phyloP scores from a whole-genome alignment of 441 rosid species.

The Gossypium aridum region DNA sequence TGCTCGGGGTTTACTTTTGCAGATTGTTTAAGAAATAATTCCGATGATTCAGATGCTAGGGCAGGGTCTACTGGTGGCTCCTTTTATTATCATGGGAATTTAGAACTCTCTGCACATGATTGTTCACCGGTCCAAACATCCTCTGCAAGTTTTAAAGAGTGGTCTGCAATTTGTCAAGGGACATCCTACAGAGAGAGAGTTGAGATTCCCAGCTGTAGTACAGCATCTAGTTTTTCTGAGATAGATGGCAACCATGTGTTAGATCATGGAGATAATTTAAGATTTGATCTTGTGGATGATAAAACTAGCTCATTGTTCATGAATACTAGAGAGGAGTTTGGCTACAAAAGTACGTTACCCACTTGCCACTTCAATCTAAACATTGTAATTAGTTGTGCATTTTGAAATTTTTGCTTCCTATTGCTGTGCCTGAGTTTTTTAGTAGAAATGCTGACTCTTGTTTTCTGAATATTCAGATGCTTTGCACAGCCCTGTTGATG shows the following conservation, averaged over 20 bases:
- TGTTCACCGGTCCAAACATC: constrained; percentile 29
- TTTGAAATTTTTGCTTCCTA: neutral
- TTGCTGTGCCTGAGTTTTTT: neutral
- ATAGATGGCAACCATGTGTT: constrained; percentile 26
- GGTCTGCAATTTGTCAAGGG: constrained; percentile 25
- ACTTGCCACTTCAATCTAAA: neutral
- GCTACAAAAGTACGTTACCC: constrained; percentile 29
- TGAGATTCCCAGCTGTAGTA: constrained; percentile 40
- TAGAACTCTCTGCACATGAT: constrained; percentile 23
- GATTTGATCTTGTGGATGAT: constrained; percentile 15
- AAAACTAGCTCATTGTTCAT: constrained; percentile 24
- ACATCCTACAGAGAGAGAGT: constrained; percentile 25
- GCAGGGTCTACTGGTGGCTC: constrained; percentile 20
- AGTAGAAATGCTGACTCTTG: constrained; percentile 17
- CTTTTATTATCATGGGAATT: constrained; percentile 23
- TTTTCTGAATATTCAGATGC: constrained; percentile 35
- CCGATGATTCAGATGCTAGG: constrained; percentile 23
- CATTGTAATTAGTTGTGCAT: constrained; percentile 9
- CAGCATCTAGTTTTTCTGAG: constrained; percentile 36
- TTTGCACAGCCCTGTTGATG: constrained; percentile 21
- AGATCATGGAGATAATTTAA: constrained; percentile 24
- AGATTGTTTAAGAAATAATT: constrained; percentile 19
- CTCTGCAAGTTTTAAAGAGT: constrained; percentile 43
- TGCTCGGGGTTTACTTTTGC: constrained; percentile 9
- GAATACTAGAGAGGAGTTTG: constrained; percentile 15